Evolutionary conservation across 2,329 filamentous ascomycete species (phyloP), one percentile per base, ranked within the genome.

Genomic region (Neoascochyta sp.): DNA sequence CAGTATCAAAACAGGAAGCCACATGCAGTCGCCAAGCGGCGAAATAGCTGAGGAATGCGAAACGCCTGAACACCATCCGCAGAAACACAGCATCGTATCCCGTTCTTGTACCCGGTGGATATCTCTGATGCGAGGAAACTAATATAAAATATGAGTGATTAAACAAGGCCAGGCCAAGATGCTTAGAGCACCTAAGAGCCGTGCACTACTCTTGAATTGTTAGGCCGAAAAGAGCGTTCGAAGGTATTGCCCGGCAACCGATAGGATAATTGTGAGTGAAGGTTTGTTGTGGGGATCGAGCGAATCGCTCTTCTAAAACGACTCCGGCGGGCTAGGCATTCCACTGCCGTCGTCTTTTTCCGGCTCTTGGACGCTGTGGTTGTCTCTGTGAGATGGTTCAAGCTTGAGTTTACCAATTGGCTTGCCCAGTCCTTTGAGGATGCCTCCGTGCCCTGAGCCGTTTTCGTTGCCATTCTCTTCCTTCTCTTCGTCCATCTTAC

Each of bases 311-410:
- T 7, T 39, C 52, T 45, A 54, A 37, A 45, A 86, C 78, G 60
- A 85, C 88, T 65, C 90, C 81, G 50, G 50, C 4, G 86, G 86
- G 56, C 85, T 92, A 72, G 90, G 87, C 78, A 90, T 87, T 12
- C 82, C 82, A 11, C 71, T 75, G 34, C 80, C 80, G 54, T 83
- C 81, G 47, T 81, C 81, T 33, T 76, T 81, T 57, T 80, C 78
- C 40, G 74, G 81, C 49, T 78, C 64, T 68, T 74, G 61, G 69
- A 82, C 48, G 71, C 74, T 41, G 64, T 68, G 42, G 67, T 73
- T 63, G 72, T 81, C 80, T 75, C 85, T 70, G 16, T 64, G 67
- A 20, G 67, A 65, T 52, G 69, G 64, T 31, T 70, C 63, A 18
- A 72, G 53, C 39, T 64, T 67, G 27, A 70, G 43, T 35, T 66